Evolutionary conservation across 2,329 filamentous ascomycete genomes (phyloP), one percentile per base, ranked within the genome.

Genomic region (Claviceps quebecensis): DNA sequence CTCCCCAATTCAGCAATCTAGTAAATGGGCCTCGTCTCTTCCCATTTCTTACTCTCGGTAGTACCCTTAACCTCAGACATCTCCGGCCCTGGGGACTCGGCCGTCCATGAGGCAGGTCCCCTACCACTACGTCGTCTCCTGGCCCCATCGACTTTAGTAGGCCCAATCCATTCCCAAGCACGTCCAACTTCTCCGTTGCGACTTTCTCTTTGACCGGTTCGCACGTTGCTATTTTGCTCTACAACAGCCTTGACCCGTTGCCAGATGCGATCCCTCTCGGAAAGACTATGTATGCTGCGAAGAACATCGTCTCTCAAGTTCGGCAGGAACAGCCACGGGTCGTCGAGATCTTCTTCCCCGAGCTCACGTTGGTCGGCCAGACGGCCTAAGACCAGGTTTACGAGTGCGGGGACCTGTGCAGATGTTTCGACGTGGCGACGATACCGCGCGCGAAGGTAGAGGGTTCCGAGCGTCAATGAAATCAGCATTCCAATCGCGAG

Each of bases 301-400:
- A 98, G 73, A 3, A 98, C 84, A 62, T 97, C 91, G 62, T 98
- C 93, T 54, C 93, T 77, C 50, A 98, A 72, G 63, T 97, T 93
- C 1, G 87, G 87, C 59, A 96, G 78, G 61, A 88, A 87, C 55
- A 98, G 78, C 70, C 86, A 95, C 1, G 83, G 75, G 55, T 96
- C 90, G 17, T 81, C 78, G 49, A 83, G 54, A 65, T 76, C 65
- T 64, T 81, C 63, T 66, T 80, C 82, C 55, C 89, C 84, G n/a
- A 91, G 69, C 55, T 87, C 83, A 54, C 91, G 93, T 64, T 97
- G 91, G 38, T 78, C 81, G 11, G 86, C 84, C 16, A 98, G 77
- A 45, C 87, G 80, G 59, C 90, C 84, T 29, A 98, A 76, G 1
- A 91, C 91, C n/a, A 85, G 74, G 51, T 85, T 81, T 3, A 96